Evolutionary conservation across 2,329 filamentous ascomycete genomes (phyloP).

Genomic region (Dothiorella sarmentorum): DNA sequence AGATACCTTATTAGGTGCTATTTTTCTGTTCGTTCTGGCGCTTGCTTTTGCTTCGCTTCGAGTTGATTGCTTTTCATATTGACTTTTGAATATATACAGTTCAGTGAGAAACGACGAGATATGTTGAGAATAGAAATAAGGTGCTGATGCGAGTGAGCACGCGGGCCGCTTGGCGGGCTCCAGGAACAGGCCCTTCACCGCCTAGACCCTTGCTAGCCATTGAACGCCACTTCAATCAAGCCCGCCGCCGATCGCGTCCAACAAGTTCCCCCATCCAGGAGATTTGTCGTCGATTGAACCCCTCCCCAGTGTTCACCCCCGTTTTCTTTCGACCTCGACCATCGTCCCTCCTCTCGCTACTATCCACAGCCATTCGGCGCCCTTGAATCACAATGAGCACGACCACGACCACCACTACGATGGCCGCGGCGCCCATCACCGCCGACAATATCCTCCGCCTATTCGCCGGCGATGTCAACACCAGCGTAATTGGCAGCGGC

Average conservation of each 20-base stretch:
- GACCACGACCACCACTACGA: constrained; percentile 26
- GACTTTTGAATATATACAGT: background rate
- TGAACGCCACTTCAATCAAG: constrained; percentile 8
- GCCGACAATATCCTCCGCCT: constrained; percentile 81
- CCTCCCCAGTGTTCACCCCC: background rate
- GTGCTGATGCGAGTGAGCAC: no score
- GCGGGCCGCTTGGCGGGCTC: background rate
- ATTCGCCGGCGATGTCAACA: constrained; percentile 80
- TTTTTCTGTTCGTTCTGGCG: background rate
- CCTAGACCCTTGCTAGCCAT: constrained; percentile 11
- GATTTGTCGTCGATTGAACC: background rate
- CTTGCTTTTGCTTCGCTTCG: background rate
- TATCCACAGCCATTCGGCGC: background rate
- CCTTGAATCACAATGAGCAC: constrained; percentile 16
- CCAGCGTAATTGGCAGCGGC: constrained; percentile 54
- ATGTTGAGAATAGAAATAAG: no score
- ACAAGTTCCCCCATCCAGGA: constrained; percentile 5
- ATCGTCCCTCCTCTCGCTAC: background rate
- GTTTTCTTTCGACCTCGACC: background rate
- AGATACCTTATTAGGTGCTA: background rate
- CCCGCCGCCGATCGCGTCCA: constrained; percentile 12
- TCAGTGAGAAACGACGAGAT: background rate
- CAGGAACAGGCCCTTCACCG: constrained; percentile 10
- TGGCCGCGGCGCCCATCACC: constrained; percentile 61
- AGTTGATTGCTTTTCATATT: background rate